Conservation (phyloP, 331 rosid species). For the Quercus phellos region DNA sequence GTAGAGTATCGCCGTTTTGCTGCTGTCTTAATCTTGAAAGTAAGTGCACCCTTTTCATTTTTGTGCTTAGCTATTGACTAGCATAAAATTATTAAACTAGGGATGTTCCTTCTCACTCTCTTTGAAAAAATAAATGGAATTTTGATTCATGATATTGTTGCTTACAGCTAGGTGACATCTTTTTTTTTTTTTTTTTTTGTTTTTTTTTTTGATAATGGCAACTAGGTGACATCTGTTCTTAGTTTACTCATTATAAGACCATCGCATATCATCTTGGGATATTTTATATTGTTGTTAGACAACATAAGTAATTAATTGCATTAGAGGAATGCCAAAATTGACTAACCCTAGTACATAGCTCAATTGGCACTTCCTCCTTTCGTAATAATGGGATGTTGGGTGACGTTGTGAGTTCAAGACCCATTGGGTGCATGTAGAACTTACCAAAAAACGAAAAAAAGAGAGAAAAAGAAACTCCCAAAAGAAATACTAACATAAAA, state of each 20-base stretch:
- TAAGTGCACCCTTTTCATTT: slow-evolving; percentile 32
- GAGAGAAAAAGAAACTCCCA: no score
- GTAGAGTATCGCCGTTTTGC: slow-evolving; percentile 92
- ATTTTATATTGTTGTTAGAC: not conserved
- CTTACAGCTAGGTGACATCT: not conserved
- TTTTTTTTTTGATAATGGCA: not conserved
- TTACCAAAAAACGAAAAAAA: no score
- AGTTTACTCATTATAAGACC: not conserved
- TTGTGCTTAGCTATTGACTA: not conserved
- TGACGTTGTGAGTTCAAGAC: no score
- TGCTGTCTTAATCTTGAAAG: slow-evolving; percentile 90
- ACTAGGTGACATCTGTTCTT: not conserved
- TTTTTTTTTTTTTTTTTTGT: not conserved
- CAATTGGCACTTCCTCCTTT: no score
- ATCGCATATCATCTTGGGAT: not conserved
- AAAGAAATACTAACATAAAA: not conserved
- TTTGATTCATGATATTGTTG: not conserved
- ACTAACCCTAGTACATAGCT: not conserved
- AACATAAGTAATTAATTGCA: not conserved
- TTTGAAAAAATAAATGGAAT: not conserved
- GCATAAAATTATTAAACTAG: not conserved
- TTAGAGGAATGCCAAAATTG: not conserved
- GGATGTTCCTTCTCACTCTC: not conserved
- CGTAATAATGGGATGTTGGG: no score
- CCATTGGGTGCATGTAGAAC: no score